These are phyloP conservation scores for Orychophragmus violaceus DNA, from an alignment of 345 rosid genomes.

Conservation along the genomic window DNA sequence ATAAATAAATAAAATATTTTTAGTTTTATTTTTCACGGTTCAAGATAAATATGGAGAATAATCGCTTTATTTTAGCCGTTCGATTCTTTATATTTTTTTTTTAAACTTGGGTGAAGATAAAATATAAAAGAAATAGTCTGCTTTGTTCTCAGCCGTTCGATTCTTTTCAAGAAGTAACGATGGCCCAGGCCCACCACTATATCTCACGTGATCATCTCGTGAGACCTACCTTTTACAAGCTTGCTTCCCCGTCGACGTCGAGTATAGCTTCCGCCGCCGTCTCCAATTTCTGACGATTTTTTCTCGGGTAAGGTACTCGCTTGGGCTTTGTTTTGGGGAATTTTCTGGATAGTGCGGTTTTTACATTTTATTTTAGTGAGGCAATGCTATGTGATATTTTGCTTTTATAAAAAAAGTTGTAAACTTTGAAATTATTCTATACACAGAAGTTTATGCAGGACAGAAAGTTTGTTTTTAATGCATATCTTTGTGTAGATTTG, in stretches of 20 bases:
- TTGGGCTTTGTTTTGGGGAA: neutral
- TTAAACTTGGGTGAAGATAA: neutral
- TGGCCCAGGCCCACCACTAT: neutral
- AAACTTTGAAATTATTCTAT: neutral
- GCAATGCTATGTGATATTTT: too few species aligned
- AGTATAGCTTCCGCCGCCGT: neutral
- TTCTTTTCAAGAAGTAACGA: neutral
- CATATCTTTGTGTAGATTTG: too few species aligned
- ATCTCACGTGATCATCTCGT: conserved; percentile 27
- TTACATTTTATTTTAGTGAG: neutral
- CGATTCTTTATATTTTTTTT: too few species aligned
- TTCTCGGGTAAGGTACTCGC: neutral
- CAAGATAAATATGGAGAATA: neutral
- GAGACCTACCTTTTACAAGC: too few species aligned
- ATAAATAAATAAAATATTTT: neutral
- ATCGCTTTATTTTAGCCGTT: neutral
- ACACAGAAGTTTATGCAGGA: neutral
- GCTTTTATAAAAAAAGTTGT: too few species aligned
- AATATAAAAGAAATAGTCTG: neutral
- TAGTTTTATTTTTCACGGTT: neutral
- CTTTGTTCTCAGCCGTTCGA: conserved; percentile 2
- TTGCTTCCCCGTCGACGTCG: conserved; percentile 5
- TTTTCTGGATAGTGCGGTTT: neutral
- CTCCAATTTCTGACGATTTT: neutral
- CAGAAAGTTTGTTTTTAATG: neutral